Base-by-base conservation (phyloP, 345 rosid genomes). In the Pelargonium nanum region DNA sequence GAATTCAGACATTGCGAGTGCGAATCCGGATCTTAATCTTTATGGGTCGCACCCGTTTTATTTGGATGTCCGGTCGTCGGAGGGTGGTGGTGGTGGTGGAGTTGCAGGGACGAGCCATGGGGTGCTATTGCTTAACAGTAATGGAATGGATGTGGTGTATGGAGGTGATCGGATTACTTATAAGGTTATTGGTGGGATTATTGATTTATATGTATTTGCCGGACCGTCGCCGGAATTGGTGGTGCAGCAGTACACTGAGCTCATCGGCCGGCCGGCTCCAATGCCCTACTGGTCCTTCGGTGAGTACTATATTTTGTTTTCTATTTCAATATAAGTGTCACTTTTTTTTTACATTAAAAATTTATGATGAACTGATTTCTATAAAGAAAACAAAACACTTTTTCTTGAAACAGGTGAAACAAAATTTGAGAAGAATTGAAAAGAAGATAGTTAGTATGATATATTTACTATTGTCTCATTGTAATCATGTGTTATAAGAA, bases 201-300 rank as follows among this genome's bases (percentile, higher is more conserved):
- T 88, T n/a, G 89, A 85, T 66, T 71, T 88, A 58, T 85, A 81
- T 56, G 52, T 85, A 22, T 88, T 88, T 24, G 74, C 60, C 0
- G 89, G 89, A 23, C 80, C 86, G 0, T 61, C 82, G 19, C 92
- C 96, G 0, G 77, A 77, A 19, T 16, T 23, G 26, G 92, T 88
- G 24, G 65, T 83, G 40, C 62, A 81, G 75, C 96, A 88, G 72
- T 88, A 82, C 59, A 88, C 96, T 0, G 73, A 68, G 71, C 70
- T 88, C 22, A 80, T 85, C 0, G 90, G 96, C 45, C 74, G 83
- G 52, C 86, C 90, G 56, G 79, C 96, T 1, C 79, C 92, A 8
- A 83, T 85, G 92, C 92, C 96, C 19, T 83, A 85, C 57, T 85
- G 96, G 96, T 83, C 96, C 22, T 80, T 85, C 24, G 90, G 93